Conservation (phyloP, 805 yeast genomes). For the Kazachstania africana region DNA sequence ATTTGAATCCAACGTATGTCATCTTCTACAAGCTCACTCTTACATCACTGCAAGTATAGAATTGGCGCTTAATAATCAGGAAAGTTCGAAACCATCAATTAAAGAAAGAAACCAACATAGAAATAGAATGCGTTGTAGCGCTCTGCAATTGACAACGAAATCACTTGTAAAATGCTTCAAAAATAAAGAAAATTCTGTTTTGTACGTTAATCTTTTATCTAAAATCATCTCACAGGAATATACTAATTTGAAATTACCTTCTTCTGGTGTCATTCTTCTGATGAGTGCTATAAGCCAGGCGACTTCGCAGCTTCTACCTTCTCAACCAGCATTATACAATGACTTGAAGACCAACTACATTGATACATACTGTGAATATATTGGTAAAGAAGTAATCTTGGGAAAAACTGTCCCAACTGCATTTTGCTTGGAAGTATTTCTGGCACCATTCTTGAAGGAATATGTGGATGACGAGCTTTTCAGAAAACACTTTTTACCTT, state of each 20-base stretch:
- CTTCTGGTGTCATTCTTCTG: slow-evolving; percentile 27
- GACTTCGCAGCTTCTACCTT: slow-evolving; percentile 12
- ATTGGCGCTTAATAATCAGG: slow-evolving; percentile 17
- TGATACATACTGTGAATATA: slow-evolving; percentile 15
- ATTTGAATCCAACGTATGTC: slow-evolving; percentile 25
- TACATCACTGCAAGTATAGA: slow-evolving; percentile 22
- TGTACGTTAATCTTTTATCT: slow-evolving; percentile 5
- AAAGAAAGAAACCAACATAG: slow-evolving; percentile 29
- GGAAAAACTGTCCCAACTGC: slow-evolving; percentile 33
- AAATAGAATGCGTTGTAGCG: slow-evolving; percentile 28
- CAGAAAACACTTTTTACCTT: slow-evolving; percentile 36
- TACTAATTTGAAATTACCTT: slow-evolving; percentile 18
- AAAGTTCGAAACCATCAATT: slow-evolving; percentile 9
- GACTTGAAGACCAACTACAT: slow-evolving; percentile 12
- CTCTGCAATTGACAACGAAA: slow-evolving; percentile 23
- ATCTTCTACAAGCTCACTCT: slow-evolving; percentile 31
- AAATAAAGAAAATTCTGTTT: slow-evolving; percentile 4
- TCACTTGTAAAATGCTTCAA: slow-evolving; percentile 18
- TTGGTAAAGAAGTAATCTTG: slow-evolving; percentile 33
- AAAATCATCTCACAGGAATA: slow-evolving; percentile 7
- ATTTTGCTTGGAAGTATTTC: slow-evolving; percentile 32
- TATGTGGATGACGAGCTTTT: slow-evolving; percentile 32
- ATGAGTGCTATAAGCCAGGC: slow-evolving; percentile 29
- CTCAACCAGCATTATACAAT: slow-evolving; percentile 13
- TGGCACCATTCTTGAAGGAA: slow-evolving; percentile 34